Evolutionary conservation across 2,329 filamentous ascomycete genomes (phyloP), one percentile per base, ranked within the genome.

Genomic region (Exophiala bonariae): DNA sequence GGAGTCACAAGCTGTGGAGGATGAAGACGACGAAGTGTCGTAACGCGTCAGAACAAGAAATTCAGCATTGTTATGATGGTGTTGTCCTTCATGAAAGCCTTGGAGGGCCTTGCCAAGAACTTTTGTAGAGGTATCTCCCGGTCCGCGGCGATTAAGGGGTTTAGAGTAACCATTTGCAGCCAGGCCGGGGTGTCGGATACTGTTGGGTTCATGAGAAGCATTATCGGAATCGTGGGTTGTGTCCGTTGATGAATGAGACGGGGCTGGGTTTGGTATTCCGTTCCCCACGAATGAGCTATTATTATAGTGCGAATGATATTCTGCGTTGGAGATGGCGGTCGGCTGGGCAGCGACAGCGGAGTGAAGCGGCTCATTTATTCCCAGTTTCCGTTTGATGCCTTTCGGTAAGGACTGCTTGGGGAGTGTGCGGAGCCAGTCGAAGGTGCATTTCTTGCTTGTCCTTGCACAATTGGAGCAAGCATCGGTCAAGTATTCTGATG

Each of bases 391-490:
- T 26, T 54, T 50, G 34, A 54, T 36, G 17, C 52, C 52, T 32
- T 48, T 41, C 23, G 55, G 41, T 60, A 57, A 26, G 50, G 44
- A 41, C 49, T 55, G 17, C 45, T 52, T 49, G 55, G 63, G 66
- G 9, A 48, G 48, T 11, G 33, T 37, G 22, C 63, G 61, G 20
- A 73, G 61, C 68, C 70, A 74, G 41, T 72, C 66, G 48, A 73
- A 72, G 0, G 71, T 73, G 50, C 71, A 74, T 11, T 58, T 63
- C 49, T 72, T 73, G 35, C 68, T 70, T 34, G 68, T 72, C 58
- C 69, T 68, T 32, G 64, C 66, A 57, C 71, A 74, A 41, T 74
- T 73, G 2, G 66, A 64, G 42, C 71, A 74, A 10, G 52, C 47
- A 23, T 48, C 44, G 39, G 40, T 38, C 4, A 37, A 46, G 11